phyloP scores from a whole-genome alignment of 768 basidiomycete genomes.

The Naganishia friedmannii region DNA sequence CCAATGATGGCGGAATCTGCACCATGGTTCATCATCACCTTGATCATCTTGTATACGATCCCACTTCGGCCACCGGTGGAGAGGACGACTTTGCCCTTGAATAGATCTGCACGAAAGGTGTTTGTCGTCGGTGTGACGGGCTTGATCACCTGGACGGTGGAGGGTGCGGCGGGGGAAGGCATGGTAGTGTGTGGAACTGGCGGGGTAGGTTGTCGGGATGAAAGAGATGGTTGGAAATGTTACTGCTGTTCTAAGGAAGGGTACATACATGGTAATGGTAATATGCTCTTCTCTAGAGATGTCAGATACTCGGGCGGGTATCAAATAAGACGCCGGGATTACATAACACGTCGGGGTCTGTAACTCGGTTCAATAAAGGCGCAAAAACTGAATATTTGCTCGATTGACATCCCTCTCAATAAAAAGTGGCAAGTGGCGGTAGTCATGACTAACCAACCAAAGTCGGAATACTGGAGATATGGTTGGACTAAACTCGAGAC shows the following conservation, averaged over 20 bases:
- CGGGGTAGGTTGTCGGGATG: neutral
- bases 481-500: neutral
- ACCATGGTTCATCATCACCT: constrained; percentile 71
- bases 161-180: constrained; percentile 17
- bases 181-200: no score
- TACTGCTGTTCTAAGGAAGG: neutral
- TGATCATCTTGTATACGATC: constrained; percentile 85
- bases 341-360: no score
- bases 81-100: constrained; percentile 76
- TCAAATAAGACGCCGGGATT: neutral
- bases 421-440: no score
- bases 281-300: neutral
- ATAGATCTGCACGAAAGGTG: constrained; percentile 73
- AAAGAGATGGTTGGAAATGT: neutral
- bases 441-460: no score
- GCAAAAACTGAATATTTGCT: neutral
- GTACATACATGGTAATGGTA: neutral
- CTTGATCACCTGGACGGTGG: constrained; percentile 25
- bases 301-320: neutral
- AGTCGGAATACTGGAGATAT: neutral
- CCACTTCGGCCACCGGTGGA: constrained; percentile 82
- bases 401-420: no score
- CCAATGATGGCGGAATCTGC: constrained; percentile 78
- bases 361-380: neutral
- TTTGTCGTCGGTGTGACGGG: constrained; percentile 22